These are phyloP conservation scores for Raffaelea arxii DNA, from an alignment of 2,329 filamentous ascomycete genomes.

Conservation along the genomic window DNA sequence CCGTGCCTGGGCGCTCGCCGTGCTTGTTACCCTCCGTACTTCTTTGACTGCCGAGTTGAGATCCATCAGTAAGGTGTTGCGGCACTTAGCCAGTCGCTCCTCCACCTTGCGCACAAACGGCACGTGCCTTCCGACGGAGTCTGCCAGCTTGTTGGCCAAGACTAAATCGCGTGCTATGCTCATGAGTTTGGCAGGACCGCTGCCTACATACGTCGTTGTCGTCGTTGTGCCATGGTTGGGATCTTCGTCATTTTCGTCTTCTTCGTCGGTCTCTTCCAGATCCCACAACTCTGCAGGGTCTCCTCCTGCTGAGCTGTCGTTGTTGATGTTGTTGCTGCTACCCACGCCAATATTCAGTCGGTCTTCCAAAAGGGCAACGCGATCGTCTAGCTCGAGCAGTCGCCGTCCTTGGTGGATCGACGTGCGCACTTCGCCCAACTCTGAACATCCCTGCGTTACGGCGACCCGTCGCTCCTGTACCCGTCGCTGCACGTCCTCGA, in stretches of 20 bases:
- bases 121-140: conserved; percentile 33
- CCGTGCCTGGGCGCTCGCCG: conserved; percentile 28
- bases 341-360: conserved; percentile 43
- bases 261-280: conserved; percentile 19
- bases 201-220: conserved; percentile 30
- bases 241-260: conserved; percentile 22
- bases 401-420: conserved; percentile 52
- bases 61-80: conserved; percentile 48
- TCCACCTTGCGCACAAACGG: conserved; percentile 42
- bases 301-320: too few relatives aligned
- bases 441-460: conserved; percentile 50
- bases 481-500: conserved; percentile 60
- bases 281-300: background rate
- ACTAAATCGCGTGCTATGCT: conserved; percentile 36
- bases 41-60: conserved; percentile 38
- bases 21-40: conserved; percentile 29
- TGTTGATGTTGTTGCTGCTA: conserved; percentile 7
- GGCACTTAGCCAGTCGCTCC: conserved; percentile 41
- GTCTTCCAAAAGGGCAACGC: conserved; percentile 53
- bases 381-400: conserved; percentile 58
- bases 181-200: conserved; percentile 35
- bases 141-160: conserved; percentile 30
- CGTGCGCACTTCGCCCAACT: conserved; percentile 54
- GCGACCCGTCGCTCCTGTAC: conserved; percentile 57
- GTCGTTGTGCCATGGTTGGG: conserved; percentile 20